These are phyloP conservation scores for Whalleya microplaca DNA, from an alignment of 2,329 filamentous ascomycete species.

Conservation along the genomic window DNA sequence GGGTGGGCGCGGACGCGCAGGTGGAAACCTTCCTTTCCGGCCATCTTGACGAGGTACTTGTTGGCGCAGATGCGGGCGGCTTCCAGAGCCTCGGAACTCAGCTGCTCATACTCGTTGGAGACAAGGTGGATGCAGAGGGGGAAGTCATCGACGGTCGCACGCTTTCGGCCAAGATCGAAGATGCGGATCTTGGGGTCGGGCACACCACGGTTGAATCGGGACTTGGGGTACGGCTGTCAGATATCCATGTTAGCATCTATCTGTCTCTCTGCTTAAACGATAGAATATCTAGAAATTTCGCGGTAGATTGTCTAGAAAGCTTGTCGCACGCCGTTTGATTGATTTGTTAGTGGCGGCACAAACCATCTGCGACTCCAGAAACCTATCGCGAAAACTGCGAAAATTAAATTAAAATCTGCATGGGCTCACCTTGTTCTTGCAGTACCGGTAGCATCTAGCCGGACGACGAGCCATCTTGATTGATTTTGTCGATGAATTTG, in stretches of 20 bases:
- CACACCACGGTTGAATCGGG: conserved; percentile 99
- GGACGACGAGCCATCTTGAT: conserved; percentile 99
- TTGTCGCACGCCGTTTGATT: background rate
- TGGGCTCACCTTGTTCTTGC: conserved; percentile 97
- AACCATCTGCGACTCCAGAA: conserved; percentile 4
- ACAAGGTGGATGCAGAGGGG: conserved; percentile 98
- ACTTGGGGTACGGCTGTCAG: conserved; percentile 93
- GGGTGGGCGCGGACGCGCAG: conserved; percentile 88
- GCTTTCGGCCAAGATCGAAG: conserved; percentile 99
- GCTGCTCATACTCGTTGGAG: conserved; percentile 99
- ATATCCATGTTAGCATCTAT: conserved; percentile 62
- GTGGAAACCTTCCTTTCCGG: conserved; percentile 76
- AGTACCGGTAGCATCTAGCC: conserved; percentile 99
- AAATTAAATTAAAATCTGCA: conserved; percentile 8
- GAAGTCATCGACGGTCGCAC: conserved; percentile 98
- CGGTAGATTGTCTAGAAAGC: background rate
- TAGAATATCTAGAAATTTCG: background rate
- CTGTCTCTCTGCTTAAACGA: background rate
- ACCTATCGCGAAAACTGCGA: background rate
- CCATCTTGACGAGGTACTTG: conserved; percentile 84
- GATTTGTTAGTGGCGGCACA: conserved; percentile 4
- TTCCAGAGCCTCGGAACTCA: conserved; percentile 99
- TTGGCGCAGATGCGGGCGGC: conserved; percentile 99
- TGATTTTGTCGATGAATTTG: conserved; percentile 58
- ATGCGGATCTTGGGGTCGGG: conserved; percentile 85